Conservation (phyloP, 2,329 filamentous ascomycete genomes). For the Diplodia intermedia region DNA sequence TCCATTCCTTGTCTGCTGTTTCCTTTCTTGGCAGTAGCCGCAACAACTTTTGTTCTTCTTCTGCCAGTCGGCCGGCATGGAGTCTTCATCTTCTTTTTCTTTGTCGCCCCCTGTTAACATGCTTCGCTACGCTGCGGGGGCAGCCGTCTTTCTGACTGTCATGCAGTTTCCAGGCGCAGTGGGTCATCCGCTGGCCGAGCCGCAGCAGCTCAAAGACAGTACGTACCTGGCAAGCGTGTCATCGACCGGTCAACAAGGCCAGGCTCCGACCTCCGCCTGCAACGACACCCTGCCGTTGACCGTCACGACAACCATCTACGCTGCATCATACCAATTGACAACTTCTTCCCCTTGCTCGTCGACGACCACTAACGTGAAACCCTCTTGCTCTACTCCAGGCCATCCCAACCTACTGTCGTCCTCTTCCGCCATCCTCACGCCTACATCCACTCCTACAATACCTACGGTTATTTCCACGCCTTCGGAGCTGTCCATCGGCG, state of each 20-base stretch:
- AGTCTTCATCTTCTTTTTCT: slow-evolving; percentile 8
- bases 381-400: slow-evolving; percentile 7
- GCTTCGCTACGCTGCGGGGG: slow-evolving; percentile 12
- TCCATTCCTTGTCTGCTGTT: slow-evolving; percentile 16
- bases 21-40: slow-evolving; percentile 17
- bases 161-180: slow-evolving; percentile 24
- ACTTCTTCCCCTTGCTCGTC: background rate
- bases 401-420: background rate
- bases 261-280: background rate
- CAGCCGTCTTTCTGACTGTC: slow-evolving; percentile 19
- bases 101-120: slow-evolving; percentile 5
- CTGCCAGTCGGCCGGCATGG: slow-evolving; percentile 1
- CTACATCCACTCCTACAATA: slow-evolving; percentile 11
- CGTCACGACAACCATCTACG: slow-evolving; percentile 19
- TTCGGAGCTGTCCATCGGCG: slow-evolving; percentile 10
- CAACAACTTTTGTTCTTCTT: slow-evolving; percentile 8
- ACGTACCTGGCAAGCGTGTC: slow-evolving; percentile 21
- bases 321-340: slow-evolving; percentile 12
- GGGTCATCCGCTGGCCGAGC: slow-evolving; percentile 9
- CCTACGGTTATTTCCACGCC: slow-evolving; percentile 4
- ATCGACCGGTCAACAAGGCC: background rate
- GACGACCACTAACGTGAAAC: slow-evolving; percentile 3
- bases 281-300: slow-evolving; percentile 12
- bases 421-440: background rate
- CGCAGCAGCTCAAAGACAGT: slow-evolving; percentile 14